Base-by-base conservation (phyloP, 106 monocot species). In the Dendrobium officinale region DNA sequence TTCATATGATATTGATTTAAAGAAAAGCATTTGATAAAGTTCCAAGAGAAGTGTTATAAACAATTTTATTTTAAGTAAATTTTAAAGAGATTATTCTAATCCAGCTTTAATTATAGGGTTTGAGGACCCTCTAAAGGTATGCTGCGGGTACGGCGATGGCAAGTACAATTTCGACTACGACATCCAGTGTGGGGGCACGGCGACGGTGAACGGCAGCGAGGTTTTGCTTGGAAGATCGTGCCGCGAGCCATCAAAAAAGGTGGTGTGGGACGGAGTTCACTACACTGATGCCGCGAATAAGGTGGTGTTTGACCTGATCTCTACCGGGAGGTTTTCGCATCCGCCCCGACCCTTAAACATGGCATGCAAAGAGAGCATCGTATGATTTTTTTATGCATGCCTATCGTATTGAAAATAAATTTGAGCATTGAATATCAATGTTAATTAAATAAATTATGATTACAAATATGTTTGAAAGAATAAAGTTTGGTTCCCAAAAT, bases 251-350 rank as follows among this genome's bases (percentile, higher is more conserved):
- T 59, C 37, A 48, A 83, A 75, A 72, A 43, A 80, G 24, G 82
- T 92, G 54, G 77, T 48, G 13, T 94, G 91, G 91, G 94, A 92
- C 26, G 89, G 94, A 51, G 76, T 88, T 22, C 91, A 94, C 82
- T 92, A 85, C 85, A 94, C 94, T 0, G 90, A 94, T 79, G 88
- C 89, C 18, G 90, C 91, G 18, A 94, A 94, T 75, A 83, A 74
- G n/a, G 91, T 85, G 91, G 79, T 91, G 42, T 91, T 85, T 48
- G 75, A 89, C 22, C 85, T 19, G 26, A 91, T 94, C 11, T 80
- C 86, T 0, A 40, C 11, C 0, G 94, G 94, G 6, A n/a, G 9
- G 6, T 88, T 80, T 75, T 94, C 89, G 4, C 72, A 91, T 33
- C 91, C 91, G 0, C 83, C 83, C 0, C 16, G 78, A 2, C 56